Evolutionary conservation across 805 yeast species (phyloP).

Genomic region (Candida manassasensis): DNA sequence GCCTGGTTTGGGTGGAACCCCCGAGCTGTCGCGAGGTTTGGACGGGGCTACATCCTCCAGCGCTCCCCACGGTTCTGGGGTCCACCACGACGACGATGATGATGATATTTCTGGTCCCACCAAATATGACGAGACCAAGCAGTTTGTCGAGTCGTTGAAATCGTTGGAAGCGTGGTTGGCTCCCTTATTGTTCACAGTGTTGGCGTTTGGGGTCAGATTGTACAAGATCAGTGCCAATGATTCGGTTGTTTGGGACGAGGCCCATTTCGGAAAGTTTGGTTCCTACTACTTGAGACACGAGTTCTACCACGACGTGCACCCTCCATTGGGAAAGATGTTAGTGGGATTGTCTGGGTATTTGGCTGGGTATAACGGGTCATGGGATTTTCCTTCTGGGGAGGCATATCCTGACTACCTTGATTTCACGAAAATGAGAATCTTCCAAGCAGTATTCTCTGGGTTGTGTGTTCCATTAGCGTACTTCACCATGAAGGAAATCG

Average conservation of each 20-base stretch:
- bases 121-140: conserved; percentile 22
- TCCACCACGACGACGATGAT: conserved; percentile 13
- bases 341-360: conserved; percentile 73
- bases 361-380: conserved; percentile 81
- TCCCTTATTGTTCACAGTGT: conserved; percentile 59
- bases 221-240: conserved; percentile 52
- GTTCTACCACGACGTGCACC: conserved; percentile 83
- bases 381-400: conserved; percentile 66
- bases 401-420: conserved; percentile 58
- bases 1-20: no score
- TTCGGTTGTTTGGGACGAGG: conserved; percentile 84
- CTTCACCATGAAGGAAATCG: conserved; percentile 59
- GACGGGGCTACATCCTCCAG: conserved; percentile 3
- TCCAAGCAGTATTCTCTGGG: conserved; percentile 66
- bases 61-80: no score
- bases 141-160: conserved; percentile 23
- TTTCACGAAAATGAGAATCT: conserved; percentile 62
- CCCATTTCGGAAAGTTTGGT: conserved; percentile 85
- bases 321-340: conserved; percentile 79
- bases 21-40: no score
- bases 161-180: conserved; percentile 41
- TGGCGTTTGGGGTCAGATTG: conserved; percentile 64
- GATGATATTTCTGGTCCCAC: conserved; percentile 18
- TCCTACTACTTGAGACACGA: conserved; percentile 74
- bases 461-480: conserved; percentile 68